Base-by-base conservation (phyloP, 2,329 filamentous ascomycete genomes). In the Blastomyces percursus region DNA sequence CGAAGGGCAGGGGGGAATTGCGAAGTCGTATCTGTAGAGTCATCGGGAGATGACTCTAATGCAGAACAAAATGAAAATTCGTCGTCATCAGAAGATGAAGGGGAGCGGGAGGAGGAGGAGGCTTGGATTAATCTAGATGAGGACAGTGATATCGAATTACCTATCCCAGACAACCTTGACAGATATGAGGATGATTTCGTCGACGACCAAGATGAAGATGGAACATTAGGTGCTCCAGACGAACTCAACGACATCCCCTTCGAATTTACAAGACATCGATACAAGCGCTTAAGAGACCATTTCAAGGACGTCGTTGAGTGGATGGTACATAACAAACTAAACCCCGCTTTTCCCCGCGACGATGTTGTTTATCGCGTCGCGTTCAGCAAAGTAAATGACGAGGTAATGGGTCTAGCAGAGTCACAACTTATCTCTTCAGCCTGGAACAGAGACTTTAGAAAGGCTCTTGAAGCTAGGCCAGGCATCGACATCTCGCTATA, bases 321-420 rank as follows among this genome's bases (percentile, higher is more conserved):
- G 89, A 87, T 92, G 75, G 86, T 93, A 2, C 88, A 91, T 69
- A 89, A 88, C 70, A 86, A 87, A 67, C 80, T 94, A 59, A 87
- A 91, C 67, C 89, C 88, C 0, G 84, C 79, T 0, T 92, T 91
- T 68, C 76, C 82, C 12, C 80, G 81, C 21, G 76, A 82, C 5
- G 84, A 89, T 64, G 78, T 82, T 8, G 76, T 91, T 14, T 94
- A 91, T 72, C 69, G 75, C 14, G 78, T 88, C 32, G 85, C 88
- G 0, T 91, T 91, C 77, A 76, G 77, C 58, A 90, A 90, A 69
- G 78, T 93, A 0, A 83, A 90, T 66, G 84, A 89, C 66, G 87
- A 91, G 71, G 84, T 89, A 16, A 79, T 78, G 48, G 87, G 84
- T 0, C 81, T 89, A 2, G 85, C 86, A 0, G 82, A 81, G 3